Conservation (phyloP, 116 monocot species). For the Trichopus zeylanicus region DNA sequence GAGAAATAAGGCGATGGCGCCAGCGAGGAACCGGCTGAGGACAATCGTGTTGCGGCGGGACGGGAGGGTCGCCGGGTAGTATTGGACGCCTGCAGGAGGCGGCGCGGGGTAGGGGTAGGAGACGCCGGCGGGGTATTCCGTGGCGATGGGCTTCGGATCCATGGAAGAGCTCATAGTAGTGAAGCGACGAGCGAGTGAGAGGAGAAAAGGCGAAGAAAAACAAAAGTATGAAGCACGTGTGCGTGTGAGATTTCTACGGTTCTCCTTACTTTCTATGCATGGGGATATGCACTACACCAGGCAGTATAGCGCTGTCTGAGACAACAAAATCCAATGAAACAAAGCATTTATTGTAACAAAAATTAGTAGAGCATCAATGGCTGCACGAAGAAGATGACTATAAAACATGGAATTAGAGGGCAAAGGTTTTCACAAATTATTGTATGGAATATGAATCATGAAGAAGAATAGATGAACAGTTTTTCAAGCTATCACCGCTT, state of each 20-base stretch:
- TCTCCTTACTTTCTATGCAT: no score
- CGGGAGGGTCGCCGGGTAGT: no score
- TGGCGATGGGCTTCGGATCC: constrained; percentile 18
- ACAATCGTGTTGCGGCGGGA: constrained; percentile 10
- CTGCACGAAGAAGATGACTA: no score
- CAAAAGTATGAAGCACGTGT: background rate
- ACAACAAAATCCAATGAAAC: no score
- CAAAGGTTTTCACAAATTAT: no score
- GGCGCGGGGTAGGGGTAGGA: constrained; percentile 21
- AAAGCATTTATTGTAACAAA: no score
- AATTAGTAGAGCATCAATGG: no score
- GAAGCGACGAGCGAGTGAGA: background rate
- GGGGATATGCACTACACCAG: no score
- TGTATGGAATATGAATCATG: background rate
- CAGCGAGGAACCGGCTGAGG: constrained; percentile 38
- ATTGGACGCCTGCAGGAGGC: background rate
- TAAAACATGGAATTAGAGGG: no score
- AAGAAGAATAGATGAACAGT: no score
- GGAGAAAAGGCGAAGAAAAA: background rate
- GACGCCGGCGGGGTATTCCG: constrained; percentile 28
- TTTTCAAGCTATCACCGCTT: constrained; percentile 9
- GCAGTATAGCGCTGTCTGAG: no score
- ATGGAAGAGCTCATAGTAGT: background rate
- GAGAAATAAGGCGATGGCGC: constrained; percentile 31
- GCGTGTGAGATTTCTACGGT: no score